These are phyloP conservation scores for Rhodotorula taiwanensis DNA, from an alignment of 768 basidiomycete genomes.

Conservation along the genomic window DNA sequence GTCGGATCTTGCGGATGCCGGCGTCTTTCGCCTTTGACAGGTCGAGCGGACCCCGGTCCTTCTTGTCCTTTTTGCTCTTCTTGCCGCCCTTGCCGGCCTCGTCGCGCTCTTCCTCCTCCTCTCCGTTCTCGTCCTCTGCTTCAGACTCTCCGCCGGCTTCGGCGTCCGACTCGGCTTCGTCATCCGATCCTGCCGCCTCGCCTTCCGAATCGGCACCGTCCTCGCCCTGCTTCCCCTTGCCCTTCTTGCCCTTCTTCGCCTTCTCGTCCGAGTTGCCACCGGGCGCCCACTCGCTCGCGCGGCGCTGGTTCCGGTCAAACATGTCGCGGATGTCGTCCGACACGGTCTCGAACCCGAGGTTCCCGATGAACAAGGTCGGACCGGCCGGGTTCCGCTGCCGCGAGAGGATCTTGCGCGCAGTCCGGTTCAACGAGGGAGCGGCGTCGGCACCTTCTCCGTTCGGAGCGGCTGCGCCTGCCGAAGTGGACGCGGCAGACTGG, in stretches of 20 bases:
- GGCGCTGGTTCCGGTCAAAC: slow-evolving; percentile 60
- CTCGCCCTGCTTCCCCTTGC: slow-evolving; percentile 37
- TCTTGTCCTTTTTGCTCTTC: slow-evolving; percentile 30
- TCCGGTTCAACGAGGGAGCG: slow-evolving; percentile 43
- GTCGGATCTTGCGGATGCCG: slow-evolving; percentile 63
- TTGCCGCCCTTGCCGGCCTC: slow-evolving; percentile 39
- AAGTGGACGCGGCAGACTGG: slow-evolving; percentile 50
- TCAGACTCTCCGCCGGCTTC: slow-evolving; percentile 39
- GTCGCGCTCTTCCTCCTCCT: slow-evolving; percentile 5
- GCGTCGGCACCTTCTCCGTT: slow-evolving; percentile 39
- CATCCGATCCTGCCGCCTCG: slow-evolving; percentile 37
- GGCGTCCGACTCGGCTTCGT: slow-evolving; percentile 29
- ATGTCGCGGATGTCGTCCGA: slow-evolving; percentile 60
- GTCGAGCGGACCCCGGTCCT: slow-evolving; percentile 18
- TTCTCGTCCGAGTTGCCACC: slow-evolving; percentile 40
- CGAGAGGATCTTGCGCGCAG: slow-evolving; percentile 59
- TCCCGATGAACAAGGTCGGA: slow-evolving; percentile 84
- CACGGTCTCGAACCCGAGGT: slow-evolving; percentile 84
- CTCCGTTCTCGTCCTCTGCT: slow-evolving; percentile 4
- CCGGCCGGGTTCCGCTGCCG: slow-evolving; percentile 75
- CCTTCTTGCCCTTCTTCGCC: slow-evolving; percentile 32
- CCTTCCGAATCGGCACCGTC: slow-evolving; percentile 21
- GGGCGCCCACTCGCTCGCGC: slow-evolving; percentile 39
- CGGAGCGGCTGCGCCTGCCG: slow-evolving; percentile 35
- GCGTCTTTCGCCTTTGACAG: slow-evolving; percentile 39